Conservation (phyloP, 78 protist species). For the Isochrysis galbana region DNA sequence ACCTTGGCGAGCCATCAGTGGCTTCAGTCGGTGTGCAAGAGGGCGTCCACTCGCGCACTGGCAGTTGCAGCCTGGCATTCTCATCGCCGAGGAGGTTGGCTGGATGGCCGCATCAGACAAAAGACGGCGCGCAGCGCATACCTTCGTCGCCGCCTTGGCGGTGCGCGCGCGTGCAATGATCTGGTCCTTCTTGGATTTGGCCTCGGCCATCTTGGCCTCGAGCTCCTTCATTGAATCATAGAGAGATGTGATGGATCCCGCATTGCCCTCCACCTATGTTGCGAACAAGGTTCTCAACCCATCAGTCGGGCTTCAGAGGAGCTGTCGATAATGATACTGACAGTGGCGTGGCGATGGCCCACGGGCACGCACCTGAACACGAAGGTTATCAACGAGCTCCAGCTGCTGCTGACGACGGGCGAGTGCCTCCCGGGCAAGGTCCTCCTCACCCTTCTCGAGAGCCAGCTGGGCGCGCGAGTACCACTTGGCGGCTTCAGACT, state of each 20-base stretch:
- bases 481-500: not conserved
- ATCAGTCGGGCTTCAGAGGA: too few species aligned
- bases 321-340: too few species aligned
- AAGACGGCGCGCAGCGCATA: too few species aligned
- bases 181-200: constrained; percentile 12
- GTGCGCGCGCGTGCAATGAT: constrained; percentile 25
- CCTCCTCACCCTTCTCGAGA: constrained; percentile 10
- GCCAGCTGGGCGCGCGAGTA: constrained; percentile 11
- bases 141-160: not conserved
- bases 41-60: too few species aligned
- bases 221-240: constrained; percentile 4
- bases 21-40: too few species aligned
- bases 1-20: too few species aligned
- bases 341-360: too few species aligned
- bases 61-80: too few species aligned
- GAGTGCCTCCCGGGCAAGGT: constrained; percentile 23
- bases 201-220: constrained; percentile 13
- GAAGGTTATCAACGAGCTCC: not conserved
- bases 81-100: too few species aligned
- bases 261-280: not conserved
- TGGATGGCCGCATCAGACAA: too few species aligned
- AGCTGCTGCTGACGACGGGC: not conserved
- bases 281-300: too few species aligned
- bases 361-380: not conserved
- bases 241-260: not conserved